phyloP scores from a whole-genome alignment of 1,284 basidiomycete species.

The Exobasidium rhododendri region DNA sequence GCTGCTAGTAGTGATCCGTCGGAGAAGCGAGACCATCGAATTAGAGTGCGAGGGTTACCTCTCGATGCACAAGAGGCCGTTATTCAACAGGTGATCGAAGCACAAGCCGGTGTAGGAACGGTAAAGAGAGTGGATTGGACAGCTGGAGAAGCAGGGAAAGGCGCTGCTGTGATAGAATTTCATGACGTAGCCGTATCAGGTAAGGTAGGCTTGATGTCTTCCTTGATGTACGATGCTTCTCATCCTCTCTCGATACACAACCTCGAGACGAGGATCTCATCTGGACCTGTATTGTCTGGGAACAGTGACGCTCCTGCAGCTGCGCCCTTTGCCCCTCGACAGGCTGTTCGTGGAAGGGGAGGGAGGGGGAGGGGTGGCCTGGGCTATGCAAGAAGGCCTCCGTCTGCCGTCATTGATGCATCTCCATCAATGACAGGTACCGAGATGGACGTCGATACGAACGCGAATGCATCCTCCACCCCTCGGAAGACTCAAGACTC shows the following conservation, averaged over 20 bases:
- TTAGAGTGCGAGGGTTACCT: conserved; percentile 36
- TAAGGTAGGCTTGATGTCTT: conserved; percentile 22
- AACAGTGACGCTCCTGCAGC: neutral
- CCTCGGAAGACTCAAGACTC: conserved; percentile 4
- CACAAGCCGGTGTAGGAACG: conserved; percentile 25
- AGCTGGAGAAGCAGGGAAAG: conserved; percentile 21
- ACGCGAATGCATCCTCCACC: neutral
- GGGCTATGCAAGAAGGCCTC: neutral
- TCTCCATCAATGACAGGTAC: neutral
- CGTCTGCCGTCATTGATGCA: neutral
- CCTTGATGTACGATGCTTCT: conserved; percentile 8
- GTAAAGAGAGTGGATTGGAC: conserved; percentile 42
- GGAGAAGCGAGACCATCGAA: conserved; percentile 4
- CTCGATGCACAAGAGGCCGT: conserved; percentile 49
- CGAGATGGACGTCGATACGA: conserved; percentile 1
- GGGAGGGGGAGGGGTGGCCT: neutral
- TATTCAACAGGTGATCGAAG: conserved; percentile 50
- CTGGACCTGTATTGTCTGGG: neutral
- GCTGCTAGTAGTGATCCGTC: neutral
- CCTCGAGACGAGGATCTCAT: neutral
- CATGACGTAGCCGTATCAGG: conserved; percentile 28
- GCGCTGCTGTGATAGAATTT: conserved; percentile 35
- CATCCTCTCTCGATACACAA: conserved; percentile 9
- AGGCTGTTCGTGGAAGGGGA: neutral
- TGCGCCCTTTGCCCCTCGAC: conserved; percentile 12